Evolutionary conservation across 805 yeast species (phyloP).

Genomic region (Cyberlindnera meyerae): DNA sequence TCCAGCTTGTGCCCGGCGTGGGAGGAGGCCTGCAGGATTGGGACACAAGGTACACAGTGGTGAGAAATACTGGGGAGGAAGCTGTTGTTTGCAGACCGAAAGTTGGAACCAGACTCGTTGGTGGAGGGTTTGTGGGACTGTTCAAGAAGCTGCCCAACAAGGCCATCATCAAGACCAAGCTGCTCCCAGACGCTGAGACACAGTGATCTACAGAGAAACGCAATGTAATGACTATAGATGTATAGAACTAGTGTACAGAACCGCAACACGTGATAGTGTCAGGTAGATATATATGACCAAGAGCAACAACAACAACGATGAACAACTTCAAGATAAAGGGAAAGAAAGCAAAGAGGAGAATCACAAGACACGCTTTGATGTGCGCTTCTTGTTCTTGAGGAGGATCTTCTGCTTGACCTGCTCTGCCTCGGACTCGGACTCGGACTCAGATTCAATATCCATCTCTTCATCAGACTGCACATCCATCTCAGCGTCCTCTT

Average conservation of each 20-base stretch:
- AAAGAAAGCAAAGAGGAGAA: too few species aligned
- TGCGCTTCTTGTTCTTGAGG: constrained; percentile 28
- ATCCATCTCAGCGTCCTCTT: constrained; percentile 45
- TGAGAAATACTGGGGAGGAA: constrained; percentile 36
- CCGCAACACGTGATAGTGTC: too few species aligned
- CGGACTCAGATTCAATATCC: constrained; percentile 45
- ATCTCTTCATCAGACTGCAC: constrained; percentile 52
- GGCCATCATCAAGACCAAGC: constrained; percentile 15
- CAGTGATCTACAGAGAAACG: constrained; percentile 1
- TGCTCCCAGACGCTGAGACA: constrained; percentile 2
- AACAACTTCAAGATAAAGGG: too few species aligned
- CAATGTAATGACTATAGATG: too few species aligned
- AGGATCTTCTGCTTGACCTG: constrained; percentile 40
- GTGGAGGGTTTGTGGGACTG: constrained; percentile 47
- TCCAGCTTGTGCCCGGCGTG: constrained; percentile 42
- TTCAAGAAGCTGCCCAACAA: constrained; percentile 31
- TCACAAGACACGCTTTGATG: constrained; percentile 17
- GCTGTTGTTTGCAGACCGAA: constrained; percentile 46
- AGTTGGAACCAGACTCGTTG: constrained; percentile 42
- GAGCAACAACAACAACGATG: too few species aligned
- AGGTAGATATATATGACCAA: background rate
- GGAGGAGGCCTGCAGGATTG: constrained; percentile 50
- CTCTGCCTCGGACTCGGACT: constrained; percentile 45
- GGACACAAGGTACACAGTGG: constrained; percentile 39
- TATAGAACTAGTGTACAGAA: constrained; percentile 1